Percentiles rank a stretch among this genome's conserved stretches.
phyloP scores from a whole-genome alignment of 1,139 yeast species.

The Yamadazyma blattariae region DNA sequence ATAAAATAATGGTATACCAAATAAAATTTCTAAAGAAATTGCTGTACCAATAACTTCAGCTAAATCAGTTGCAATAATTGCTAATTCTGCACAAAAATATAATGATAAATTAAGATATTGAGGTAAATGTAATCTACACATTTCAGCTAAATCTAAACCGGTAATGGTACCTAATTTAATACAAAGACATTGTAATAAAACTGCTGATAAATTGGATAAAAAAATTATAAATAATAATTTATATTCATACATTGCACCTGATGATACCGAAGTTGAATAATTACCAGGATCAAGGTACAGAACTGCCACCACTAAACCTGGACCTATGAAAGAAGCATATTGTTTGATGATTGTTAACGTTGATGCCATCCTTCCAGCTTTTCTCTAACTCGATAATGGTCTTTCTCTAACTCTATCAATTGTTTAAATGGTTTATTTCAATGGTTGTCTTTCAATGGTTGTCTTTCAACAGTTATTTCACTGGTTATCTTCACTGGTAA shows the following conservation, averaged over 20 bases:
- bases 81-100: constrained; percentile 67
- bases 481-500: too few species aligned
- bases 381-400: too few species aligned
- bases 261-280: constrained; percentile 75
- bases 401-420: neutral
- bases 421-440: neutral
- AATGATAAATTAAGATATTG: constrained; percentile 52
- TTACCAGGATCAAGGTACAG: constrained; percentile 85
- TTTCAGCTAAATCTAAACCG: constrained; percentile 74
- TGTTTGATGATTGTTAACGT: too few species aligned
- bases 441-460: neutral
- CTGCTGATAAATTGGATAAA: constrained; percentile 68
- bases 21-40: constrained; percentile 65
- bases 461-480: too few species aligned
- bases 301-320: constrained; percentile 74
- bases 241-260: constrained; percentile 72
- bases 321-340: constrained; percentile 54
- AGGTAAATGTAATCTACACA: constrained; percentile 66
- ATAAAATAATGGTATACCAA: constrained; percentile 60
- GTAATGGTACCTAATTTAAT: constrained; percentile 77
- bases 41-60: constrained; percentile 87
- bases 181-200: constrained; percentile 66
- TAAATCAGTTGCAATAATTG: constrained; percentile 76
- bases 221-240: constrained; percentile 61
- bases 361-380: too few species aligned